Conservation (phyloP, 2,329 filamentous ascomycete genomes). For the Aureobasidium melanogenum region DNA sequence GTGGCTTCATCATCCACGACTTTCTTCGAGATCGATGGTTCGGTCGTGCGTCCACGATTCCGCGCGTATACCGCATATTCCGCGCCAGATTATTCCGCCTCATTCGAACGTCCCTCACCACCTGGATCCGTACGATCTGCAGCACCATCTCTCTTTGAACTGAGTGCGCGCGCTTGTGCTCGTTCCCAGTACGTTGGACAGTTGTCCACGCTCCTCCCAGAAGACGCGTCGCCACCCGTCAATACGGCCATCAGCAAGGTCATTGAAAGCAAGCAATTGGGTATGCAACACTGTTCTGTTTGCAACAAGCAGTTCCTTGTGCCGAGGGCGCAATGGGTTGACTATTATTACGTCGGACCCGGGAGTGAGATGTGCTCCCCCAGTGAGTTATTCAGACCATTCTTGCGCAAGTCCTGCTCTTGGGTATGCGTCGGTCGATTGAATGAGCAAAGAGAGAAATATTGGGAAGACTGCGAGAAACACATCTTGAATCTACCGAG, state of each 20-base stretch:
- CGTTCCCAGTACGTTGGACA: slow-evolving; percentile 20
- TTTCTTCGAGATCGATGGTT: slow-evolving; percentile 24
- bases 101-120: slow-evolving; percentile 3
- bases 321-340: slow-evolving; percentile 27
- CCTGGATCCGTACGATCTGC: slow-evolving; percentile 9
- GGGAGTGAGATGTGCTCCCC: slow-evolving; percentile 5
- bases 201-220: slow-evolving; percentile 17
- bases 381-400: slow-evolving; percentile 24
- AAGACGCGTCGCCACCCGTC: slow-evolving; percentile 15
- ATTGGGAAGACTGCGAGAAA: neutral
- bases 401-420: slow-evolving; percentile 24
- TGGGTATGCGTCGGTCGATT: slow-evolving; percentile 21
- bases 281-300: slow-evolving; percentile 25
- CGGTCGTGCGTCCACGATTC: slow-evolving; percentile 2
- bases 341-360: slow-evolving; percentile 24
- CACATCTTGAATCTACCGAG: neutral
- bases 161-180: slow-evolving; percentile 22
- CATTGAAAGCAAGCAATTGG: slow-evolving; percentile 14
- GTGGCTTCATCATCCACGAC: slow-evolving; percentile 19
- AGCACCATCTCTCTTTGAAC: slow-evolving; percentile 28
- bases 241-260: slow-evolving; percentile 18
- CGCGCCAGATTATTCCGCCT: neutral
- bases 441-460: neutral
- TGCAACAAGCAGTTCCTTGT: slow-evolving; percentile 25
- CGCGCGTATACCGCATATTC: neutral